phyloP scores from a whole-genome alignment of 2,329 filamentous ascomycete species.

The Cercospora citrullina region DNA sequence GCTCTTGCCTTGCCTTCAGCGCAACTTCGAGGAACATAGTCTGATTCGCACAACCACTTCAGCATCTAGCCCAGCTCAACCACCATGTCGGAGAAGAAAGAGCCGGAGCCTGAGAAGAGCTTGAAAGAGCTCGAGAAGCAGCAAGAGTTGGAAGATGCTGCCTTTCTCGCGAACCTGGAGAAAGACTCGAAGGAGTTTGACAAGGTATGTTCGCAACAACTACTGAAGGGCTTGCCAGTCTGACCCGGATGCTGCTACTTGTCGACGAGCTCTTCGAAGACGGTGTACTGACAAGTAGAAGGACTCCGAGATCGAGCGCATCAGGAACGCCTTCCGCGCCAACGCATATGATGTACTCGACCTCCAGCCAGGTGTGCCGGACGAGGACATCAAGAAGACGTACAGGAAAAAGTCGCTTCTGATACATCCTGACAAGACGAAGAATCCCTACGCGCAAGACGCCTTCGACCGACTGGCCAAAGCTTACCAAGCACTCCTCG shows the following conservation, averaged over 20 bases:
- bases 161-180: slow-evolving; percentile 78
- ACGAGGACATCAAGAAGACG: slow-evolving; percentile 89
- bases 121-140: slow-evolving; percentile 36
- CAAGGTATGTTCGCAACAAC: slow-evolving; percentile 60
- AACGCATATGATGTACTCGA: slow-evolving; percentile 90
- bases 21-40: not conserved
- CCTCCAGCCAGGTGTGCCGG: slow-evolving; percentile 89
- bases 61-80: not conserved
- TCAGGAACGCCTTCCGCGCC: slow-evolving; percentile 82
- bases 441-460: slow-evolving; percentile 85
- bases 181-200: slow-evolving; percentile 85
- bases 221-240: not conserved
- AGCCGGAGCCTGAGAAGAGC: slow-evolving; percentile 30
- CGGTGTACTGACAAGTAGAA: slow-evolving; percentile 40
- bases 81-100: slow-evolving; percentile 12
- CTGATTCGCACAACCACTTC: not conserved
- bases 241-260: not conserved
- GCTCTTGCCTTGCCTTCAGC: not conserved
- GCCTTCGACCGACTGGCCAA: slow-evolving; percentile 97
- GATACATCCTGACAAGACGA: slow-evolving; percentile 97
- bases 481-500: slow-evolving; percentile 84
- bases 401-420: slow-evolving; percentile 98
- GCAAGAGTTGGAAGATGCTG: slow-evolving; percentile 56
- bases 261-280: not conserved
- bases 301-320: slow-evolving; percentile 95